A percentile compares a stretch with the other conserved stretches of the same genome.
Conservation (phyloP, 1,284 basidiomycete species). For the Exobasidium cylindrosporum region DNA sequence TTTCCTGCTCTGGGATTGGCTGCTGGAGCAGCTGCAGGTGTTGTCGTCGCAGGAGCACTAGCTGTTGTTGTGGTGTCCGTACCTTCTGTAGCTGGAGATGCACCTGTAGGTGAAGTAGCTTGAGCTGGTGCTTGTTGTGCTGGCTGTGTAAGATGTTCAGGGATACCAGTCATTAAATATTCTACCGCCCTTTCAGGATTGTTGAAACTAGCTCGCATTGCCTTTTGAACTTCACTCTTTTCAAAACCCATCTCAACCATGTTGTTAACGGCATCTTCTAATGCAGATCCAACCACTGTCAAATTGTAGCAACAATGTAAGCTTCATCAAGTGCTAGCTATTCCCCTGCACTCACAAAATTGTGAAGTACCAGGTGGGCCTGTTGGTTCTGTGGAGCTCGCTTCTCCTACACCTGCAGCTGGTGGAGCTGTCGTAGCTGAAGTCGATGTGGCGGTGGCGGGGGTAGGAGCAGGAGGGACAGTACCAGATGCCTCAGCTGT, state of each 20-base stretch:
- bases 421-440: slow-evolving; percentile 18
- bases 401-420: slow-evolving; percentile 4
- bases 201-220: slow-evolving; percentile 91
- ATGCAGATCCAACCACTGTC: slow-evolving; percentile 36
- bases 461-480: neutral
- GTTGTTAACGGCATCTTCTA: slow-evolving; percentile 47
- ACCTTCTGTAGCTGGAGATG: slow-evolving; percentile 37
- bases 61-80: slow-evolving; percentile 52
- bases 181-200: slow-evolving; percentile 97
- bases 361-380: slow-evolving; percentile 11
- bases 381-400: neutral
- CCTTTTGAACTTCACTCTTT: slow-evolving; percentile 75
- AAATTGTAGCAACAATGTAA: neutral
- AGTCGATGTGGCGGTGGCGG: slow-evolving; percentile 12
- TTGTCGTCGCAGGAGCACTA: slow-evolving; percentile 65
- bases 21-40: slow-evolving; percentile 57
- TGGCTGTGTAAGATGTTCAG: slow-evolving; percentile 12
- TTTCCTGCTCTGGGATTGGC: slow-evolving; percentile 47
- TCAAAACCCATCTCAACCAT: slow-evolving; percentile 88
- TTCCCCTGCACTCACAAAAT: slow-evolving; percentile 3
- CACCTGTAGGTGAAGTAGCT: too few species aligned
- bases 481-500: slow-evolving; percentile 47
- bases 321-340: slow-evolving; percentile 12
- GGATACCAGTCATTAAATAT: slow-evolving; percentile 73
- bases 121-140: slow-evolving; percentile 45